Base-by-base conservation (phyloP, 148 eudicot species). In the Hydrangea macrophylla region DNA sequence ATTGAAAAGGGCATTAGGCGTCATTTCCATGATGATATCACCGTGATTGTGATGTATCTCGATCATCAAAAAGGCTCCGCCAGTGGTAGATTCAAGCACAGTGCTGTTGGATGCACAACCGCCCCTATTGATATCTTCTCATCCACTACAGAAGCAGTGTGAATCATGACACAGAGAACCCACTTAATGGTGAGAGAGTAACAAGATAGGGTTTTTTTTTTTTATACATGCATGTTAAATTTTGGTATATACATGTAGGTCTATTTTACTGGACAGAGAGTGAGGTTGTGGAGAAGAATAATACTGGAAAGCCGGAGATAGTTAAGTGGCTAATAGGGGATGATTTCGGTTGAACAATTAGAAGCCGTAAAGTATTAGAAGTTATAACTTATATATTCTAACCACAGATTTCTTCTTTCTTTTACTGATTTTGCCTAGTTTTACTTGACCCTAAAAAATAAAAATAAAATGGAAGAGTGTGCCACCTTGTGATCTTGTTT, bases 1-100 rank as follows among this genome's bases (percentile, higher is more conserved):
- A 83, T 79, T 23, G 81, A 79, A 63, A 83, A 67, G 73, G 86
- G 86, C 24, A 53, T 69, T n/a, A 74, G 86, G 65, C 74, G 86
- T 18, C 81, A 79, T 58, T 79, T 76, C 60, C 86, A 79, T 23
- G 86, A 83, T 24, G 86, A 83, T 57, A 83, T 83, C 39, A 76
- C 81, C 5, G 86, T 83, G 13, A 65, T 83, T 9, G 86, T 83
- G 22, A 55, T 83, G 7, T 83, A 79, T 58, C 83, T 83, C 8
- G 86, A 83, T 57, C 77, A 73, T 9, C 71, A 74, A 8, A 69
- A 58, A 37, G 66, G 53, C 59, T 30, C 70, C 2, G 55, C 39
- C 0, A 36, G 27, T 25, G 55, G 63, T 24, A 69, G 55, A 28
- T 55, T 23, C 28, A 78, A 75, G 27, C 78, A 58, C 20, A 40